A percentile compares a stretch with the other conserved stretches of the same genome.
phyloP scores from a whole-genome alignment of 768 basidiomycete species.

The Floccularia luteovirens region DNA sequence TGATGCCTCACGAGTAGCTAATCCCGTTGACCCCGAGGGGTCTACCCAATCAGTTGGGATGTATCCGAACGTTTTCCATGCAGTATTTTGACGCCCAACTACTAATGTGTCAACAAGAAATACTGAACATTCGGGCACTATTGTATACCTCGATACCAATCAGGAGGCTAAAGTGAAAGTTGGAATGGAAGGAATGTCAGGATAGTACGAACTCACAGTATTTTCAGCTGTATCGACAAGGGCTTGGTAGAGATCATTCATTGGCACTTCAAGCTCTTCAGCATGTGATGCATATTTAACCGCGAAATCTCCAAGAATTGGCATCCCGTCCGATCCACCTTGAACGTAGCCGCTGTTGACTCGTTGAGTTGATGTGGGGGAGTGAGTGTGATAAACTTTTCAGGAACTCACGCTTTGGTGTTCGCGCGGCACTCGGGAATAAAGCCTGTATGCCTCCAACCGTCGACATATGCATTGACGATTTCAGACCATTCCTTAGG shows the following conservation, averaged over 20 bases:
- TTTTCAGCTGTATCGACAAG: slow-evolving; percentile 45
- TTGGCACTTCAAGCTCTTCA: slow-evolving; percentile 30
- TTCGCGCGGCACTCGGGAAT: slow-evolving; percentile 45
- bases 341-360: slow-evolving; percentile 35
- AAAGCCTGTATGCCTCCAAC: slow-evolving; percentile 38
- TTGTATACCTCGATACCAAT: slow-evolving; percentile 34
- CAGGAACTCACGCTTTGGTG: slow-evolving; percentile 31
- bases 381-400: neutral
- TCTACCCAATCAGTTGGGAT: slow-evolving; percentile 43
- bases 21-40: slow-evolving; percentile 36
- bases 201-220: slow-evolving; percentile 23
- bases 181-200: neutral
- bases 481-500: slow-evolving; percentile 41
- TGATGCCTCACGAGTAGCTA: slow-evolving; percentile 43
- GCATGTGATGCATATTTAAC: slow-evolving; percentile 33
- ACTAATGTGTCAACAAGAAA: neutral
- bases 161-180: slow-evolving; percentile 26
- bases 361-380: neutral
- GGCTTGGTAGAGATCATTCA: slow-evolving; percentile 39
- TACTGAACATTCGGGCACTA: neutral
- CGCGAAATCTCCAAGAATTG: slow-evolving; percentile 44
- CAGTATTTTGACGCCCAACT: slow-evolving; percentile 45
- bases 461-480: slow-evolving; percentile 41
- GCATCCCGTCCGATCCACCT: slow-evolving; percentile 43
- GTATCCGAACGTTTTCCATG: slow-evolving; percentile 41